Percentiles rank a stretch among this genome's conserved stretches.
These are phyloP conservation scores for Rubia occidens DNA, from an alignment of 305 asterid genomes.

Conservation along the genomic window DNA sequence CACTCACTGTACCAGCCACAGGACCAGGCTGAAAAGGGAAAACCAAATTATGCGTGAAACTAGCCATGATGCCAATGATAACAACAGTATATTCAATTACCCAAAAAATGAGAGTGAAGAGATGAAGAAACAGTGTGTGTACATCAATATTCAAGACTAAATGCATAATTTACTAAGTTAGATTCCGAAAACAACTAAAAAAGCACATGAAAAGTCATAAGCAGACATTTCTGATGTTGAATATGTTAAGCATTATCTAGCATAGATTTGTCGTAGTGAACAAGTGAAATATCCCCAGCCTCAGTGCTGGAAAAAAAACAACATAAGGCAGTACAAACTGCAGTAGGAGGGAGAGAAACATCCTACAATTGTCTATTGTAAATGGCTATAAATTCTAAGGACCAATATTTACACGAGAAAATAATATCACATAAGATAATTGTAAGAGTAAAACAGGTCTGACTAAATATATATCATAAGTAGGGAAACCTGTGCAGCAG, in stretches of 20 bases:
- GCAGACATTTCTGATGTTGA: background rate
- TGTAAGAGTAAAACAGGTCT: background rate
- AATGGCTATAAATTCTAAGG: background rate
- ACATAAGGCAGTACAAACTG: background rate
- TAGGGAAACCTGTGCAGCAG: constrained; percentile 64
- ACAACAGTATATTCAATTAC: background rate
- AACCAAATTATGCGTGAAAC: background rate
- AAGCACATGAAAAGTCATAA: background rate
- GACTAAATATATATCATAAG: background rate
- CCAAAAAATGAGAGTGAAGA: background rate
- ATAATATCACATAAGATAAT: background rate
- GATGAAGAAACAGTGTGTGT: background rate
- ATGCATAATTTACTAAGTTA: background rate
- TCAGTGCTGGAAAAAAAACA: background rate
- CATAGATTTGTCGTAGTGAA: background rate
- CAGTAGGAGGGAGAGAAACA: background rate
- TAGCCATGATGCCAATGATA: background rate
- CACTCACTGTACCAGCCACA: constrained; percentile 41
- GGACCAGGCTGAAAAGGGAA: constrained; percentile 54
- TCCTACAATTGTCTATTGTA: background rate
- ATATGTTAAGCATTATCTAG: background rate
- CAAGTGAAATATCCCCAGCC: background rate
- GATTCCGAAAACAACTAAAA: background rate
- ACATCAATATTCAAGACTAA: background rate
- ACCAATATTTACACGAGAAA: background rate